A percentile compares a stretch with the other conserved stretches of the same genome.
Conservation (phyloP, 352 stramenopile genomes). For the Phytophthora quininea region DNA sequence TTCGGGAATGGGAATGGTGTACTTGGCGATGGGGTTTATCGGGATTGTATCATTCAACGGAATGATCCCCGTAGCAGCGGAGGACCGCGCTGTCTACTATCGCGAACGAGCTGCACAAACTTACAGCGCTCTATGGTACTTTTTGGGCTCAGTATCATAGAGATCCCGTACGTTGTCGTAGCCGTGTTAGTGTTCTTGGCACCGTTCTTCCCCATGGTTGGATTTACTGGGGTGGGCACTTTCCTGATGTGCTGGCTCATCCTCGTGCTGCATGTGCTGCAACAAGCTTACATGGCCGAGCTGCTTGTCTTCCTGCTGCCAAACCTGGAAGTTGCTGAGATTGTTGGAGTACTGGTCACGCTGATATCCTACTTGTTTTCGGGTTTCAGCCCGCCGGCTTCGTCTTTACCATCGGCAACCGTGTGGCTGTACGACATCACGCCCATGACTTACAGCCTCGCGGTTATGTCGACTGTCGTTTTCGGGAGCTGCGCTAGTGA, state of each 20-base stretch:
- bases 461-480: slow-evolving; percentile 24
- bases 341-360: slow-evolving; percentile 23
- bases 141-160: not conserved
- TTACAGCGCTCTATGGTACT: slow-evolving; percentile 4
- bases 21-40: not conserved
- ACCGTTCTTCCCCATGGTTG: slow-evolving; percentile 24
- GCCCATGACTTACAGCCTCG: slow-evolving; percentile 30
- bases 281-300: slow-evolving; percentile 23
- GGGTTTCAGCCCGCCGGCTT: slow-evolving; percentile 36
- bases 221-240: not conserved
- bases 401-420: slow-evolving; percentile 13
- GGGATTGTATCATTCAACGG: slow-evolving; percentile 1
- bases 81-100: not conserved
- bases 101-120: slow-evolving; percentile 1
- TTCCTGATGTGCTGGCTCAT: slow-evolving; percentile 33
- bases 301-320: slow-evolving; percentile 31
- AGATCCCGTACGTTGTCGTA: slow-evolving; percentile 5
- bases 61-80: not conserved
- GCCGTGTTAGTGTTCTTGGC: not conserved
- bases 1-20: slow-evolving; percentile 35
- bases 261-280: slow-evolving; percentile 15
- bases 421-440: slow-evolving; percentile 18
- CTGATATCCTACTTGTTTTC: slow-evolving; percentile 31
- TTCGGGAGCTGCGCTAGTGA: slow-evolving; percentile 29
- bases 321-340: slow-evolving; percentile 12